These are phyloP conservation scores for Fomitopsis schrenkii DNA, from an alignment of 1,284 basidiomycete genomes.

Conservation along the genomic window DNA sequence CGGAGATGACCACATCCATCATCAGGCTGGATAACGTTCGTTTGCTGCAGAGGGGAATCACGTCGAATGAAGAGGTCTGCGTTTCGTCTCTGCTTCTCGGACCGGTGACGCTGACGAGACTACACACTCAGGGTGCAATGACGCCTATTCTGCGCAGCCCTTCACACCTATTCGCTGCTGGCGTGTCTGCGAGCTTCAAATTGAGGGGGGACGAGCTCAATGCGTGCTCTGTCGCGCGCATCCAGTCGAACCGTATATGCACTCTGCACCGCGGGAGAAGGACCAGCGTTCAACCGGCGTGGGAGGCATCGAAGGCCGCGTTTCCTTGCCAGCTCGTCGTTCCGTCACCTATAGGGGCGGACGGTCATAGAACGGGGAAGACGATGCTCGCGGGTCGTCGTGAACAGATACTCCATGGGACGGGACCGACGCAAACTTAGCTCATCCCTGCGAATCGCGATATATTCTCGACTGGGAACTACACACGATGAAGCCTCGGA, in stretches of 20 bases:
- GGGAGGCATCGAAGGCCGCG: background rate
- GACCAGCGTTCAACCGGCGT: background rate
- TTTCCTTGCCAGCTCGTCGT: background rate
- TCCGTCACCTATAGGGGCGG: background rate
- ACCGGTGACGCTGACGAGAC: background rate
- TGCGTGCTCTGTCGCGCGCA: background rate
- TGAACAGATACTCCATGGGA: background rate
- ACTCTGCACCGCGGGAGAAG: background rate
- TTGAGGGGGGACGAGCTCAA: background rate
- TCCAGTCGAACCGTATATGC: background rate
- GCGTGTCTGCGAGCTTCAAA: too few species aligned
- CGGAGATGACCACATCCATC: background rate
- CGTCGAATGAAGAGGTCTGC: background rate
- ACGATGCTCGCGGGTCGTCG: background rate
- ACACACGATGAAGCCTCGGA: conserved; percentile 1
- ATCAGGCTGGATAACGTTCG: background rate
- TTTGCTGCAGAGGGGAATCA: background rate
- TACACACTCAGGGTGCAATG: background rate
- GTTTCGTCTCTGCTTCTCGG: background rate
- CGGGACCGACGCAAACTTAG: background rate
- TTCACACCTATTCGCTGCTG: background rate
- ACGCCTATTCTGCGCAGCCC: background rate
- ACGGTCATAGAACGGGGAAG: background rate
- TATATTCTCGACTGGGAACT: background rate
- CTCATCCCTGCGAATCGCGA: background rate